These are phyloP conservation scores for Mallotus repandus DNA, from an alignment of 441 rosid genomes.

Conservation along the genomic window DNA sequence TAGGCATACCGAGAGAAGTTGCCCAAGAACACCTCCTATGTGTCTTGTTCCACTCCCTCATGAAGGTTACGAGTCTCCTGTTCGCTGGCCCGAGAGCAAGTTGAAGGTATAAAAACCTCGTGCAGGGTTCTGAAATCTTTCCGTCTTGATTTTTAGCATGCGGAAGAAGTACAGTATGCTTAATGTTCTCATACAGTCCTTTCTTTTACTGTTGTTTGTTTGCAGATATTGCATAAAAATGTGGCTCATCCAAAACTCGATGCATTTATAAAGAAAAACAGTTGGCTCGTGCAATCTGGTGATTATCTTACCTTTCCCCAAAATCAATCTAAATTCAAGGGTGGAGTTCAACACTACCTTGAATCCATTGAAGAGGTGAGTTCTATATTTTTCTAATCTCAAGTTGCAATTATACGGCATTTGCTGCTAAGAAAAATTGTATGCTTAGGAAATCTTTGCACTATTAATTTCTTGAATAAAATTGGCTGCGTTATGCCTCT, in stretches of 20 bases:
- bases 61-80: slow-evolving; percentile 69
- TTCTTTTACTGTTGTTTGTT: slow-evolving; percentile 18
- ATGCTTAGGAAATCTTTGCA: background rate
- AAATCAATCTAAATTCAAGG: slow-evolving; percentile 71
- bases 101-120: slow-evolving; percentile 49
- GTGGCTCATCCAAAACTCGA: slow-evolving; percentile 95
- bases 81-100: slow-evolving; percentile 84
- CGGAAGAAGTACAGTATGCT: slow-evolving; percentile 18
- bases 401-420: background rate
- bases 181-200: slow-evolving; percentile 19
- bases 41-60: slow-evolving; percentile 92
- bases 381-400: slow-evolving; percentile 15
- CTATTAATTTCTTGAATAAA: slow-evolving; percentile 3
- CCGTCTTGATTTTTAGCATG: slow-evolving; percentile 12
- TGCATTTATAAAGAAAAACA: slow-evolving; percentile 66
- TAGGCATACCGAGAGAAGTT: slow-evolving; percentile 89
- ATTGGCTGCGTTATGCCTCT: background rate
- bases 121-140: slow-evolving; percentile 15
- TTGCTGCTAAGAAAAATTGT: background rate
- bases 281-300: slow-evolving; percentile 68
- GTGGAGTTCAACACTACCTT: slow-evolving; percentile 85
- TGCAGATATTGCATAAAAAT: slow-evolving; percentile 77
- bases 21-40: slow-evolving; percentile 70
- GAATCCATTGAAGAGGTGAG: slow-evolving; percentile 94
- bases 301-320: slow-evolving; percentile 74